A percentile compares a stretch with the other conserved stretches of the same genome.
phyloP scores from a whole-genome alignment of 225 moss, liverwort and hornwort genomes.

The Bryoerythrophyllum caledonicum region DNA sequence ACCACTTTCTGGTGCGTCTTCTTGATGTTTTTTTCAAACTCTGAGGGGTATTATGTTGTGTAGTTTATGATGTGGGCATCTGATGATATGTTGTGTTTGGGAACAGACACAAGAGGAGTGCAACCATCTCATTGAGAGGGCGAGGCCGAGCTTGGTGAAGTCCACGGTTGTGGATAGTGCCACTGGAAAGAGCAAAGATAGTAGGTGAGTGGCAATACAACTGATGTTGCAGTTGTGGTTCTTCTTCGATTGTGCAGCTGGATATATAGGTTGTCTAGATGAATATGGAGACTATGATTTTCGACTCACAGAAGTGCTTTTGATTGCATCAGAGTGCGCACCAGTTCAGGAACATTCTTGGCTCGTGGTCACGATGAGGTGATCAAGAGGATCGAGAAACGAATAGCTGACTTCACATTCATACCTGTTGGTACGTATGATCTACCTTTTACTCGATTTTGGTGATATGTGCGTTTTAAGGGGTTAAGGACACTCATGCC shows the following conservation, averaged over 20 bases:
- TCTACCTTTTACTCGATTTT: background rate
- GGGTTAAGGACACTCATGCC: background rate
- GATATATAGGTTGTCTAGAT: slow-evolving; percentile 1
- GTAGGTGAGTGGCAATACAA: slow-evolving; percentile 54
- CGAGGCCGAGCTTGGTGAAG: slow-evolving; percentile 84
- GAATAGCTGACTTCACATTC: slow-evolving; percentile 93
- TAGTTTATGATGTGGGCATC: background rate
- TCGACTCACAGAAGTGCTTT: slow-evolving; percentile 6
- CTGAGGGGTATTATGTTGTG: background rate
- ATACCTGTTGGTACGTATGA: slow-evolving; percentile 69
- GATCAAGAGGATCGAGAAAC: slow-evolving; percentile 70
- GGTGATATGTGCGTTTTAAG: background rate
- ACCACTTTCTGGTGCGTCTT: slow-evolving; percentile 78
- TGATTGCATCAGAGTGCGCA: slow-evolving; percentile 67
- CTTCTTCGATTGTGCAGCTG: background rate
- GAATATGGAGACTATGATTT: background rate
- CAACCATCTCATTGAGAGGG: slow-evolving; percentile 76
- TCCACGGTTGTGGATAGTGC: slow-evolving; percentile 99
- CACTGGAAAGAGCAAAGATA: slow-evolving; percentile 98
- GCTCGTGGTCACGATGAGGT: slow-evolving; percentile 78
- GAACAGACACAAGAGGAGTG: slow-evolving; percentile 85
- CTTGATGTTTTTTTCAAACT: background rate
- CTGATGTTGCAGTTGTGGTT: slow-evolving; percentile 2
- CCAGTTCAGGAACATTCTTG: slow-evolving; percentile 98
- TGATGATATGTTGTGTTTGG: slow-evolving; percentile 1